phyloP scores from a whole-genome alignment of 2,329 filamentous ascomycete genomes.

The Sporothrix inflata region DNA sequence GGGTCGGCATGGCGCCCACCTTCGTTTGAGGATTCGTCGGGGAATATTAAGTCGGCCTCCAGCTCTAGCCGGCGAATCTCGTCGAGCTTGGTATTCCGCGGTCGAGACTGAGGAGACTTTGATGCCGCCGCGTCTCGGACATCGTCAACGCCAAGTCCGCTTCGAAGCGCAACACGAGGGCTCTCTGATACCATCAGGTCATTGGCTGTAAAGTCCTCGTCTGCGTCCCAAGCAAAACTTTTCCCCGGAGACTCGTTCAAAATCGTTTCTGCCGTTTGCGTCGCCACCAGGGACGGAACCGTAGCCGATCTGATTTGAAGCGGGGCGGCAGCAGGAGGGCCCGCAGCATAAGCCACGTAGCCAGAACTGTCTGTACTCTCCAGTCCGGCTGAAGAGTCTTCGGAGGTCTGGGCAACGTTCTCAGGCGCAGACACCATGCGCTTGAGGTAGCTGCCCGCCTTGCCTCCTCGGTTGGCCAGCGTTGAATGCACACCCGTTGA shows the following conservation, averaged over 20 bases:
- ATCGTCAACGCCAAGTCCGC: slow-evolving; percentile 29
- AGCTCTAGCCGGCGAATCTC: slow-evolving; percentile 44
- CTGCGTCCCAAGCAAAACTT: slow-evolving; percentile 59
- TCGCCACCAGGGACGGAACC: background rate
- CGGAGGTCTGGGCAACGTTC: background rate
- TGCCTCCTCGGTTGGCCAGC: background rate
- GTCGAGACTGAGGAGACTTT: slow-evolving; percentile 33
- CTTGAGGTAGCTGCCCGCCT: slow-evolving; percentile 27
- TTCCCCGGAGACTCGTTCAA: slow-evolving; percentile 49
- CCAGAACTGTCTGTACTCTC: background rate
- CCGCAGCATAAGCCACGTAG: background rate
- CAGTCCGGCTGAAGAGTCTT: background rate
- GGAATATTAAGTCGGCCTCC: slow-evolving; percentile 34
- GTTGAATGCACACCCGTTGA: background rate
- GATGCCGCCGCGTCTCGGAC: background rate
- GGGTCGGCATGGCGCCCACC: background rate
- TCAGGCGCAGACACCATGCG: slow-evolving; percentile 28
- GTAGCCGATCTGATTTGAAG: background rate
- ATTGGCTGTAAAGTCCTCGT: slow-evolving; percentile 60
- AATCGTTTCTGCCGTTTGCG: background rate
- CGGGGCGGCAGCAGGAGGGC: background rate
- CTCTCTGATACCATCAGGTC: slow-evolving; percentile 61
- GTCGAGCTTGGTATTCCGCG: slow-evolving; percentile 50
- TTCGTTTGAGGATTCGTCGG: slow-evolving; percentile 30
- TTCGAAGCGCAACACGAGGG: slow-evolving; percentile 49